phyloP scores from a whole-genome alignment of 23 red algal genomes.

The Gracilaria domingensis region DNA sequence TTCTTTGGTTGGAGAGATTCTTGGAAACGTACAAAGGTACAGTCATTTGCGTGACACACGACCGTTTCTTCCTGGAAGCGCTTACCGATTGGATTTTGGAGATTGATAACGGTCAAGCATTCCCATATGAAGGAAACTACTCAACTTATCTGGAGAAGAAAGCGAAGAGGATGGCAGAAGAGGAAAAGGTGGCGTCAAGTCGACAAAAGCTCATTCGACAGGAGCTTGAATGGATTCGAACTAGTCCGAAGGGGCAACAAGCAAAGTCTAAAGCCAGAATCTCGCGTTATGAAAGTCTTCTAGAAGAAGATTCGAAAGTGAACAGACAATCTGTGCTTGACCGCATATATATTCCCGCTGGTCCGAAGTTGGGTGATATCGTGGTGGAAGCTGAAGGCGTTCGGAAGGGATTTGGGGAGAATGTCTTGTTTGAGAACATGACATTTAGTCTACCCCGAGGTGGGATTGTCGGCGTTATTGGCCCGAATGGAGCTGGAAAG shows the following conservation, averaged over 20 bases:
- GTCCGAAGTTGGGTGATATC: slow-evolving; percentile 82
- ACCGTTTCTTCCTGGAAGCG: slow-evolving; percentile 89
- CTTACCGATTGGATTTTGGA: slow-evolving; percentile 92
- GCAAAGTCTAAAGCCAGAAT: slow-evolving; percentile 86
- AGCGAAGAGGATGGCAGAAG: slow-evolving; percentile 70
- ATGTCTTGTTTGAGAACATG: slow-evolving; percentile 81
- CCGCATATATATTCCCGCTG: slow-evolving; percentile 84
- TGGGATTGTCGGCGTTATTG: slow-evolving; percentile 89
- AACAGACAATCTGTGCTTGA: slow-evolving; percentile 44
- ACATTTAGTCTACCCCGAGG: slow-evolving; percentile 85
- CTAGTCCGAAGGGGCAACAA: slow-evolving; percentile 75
- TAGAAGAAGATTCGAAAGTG: slow-evolving; percentile 51
- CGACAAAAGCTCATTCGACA: slow-evolving; percentile 68
- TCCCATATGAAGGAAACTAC: slow-evolving; percentile 90
- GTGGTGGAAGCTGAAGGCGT: slow-evolving; percentile 88
- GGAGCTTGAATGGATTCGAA: slow-evolving; percentile 94
- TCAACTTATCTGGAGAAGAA: slow-evolving; percentile 91
- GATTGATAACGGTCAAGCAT: slow-evolving; percentile 82
- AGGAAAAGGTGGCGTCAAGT: slow-evolving; percentile 77
- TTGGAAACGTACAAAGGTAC: slow-evolving; percentile 87
- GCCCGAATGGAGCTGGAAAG: slow-evolving; percentile 88
- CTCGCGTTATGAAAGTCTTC: slow-evolving; percentile 78
- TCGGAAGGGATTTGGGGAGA: slow-evolving; percentile 79
- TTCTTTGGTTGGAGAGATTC: slow-evolving; percentile 94
- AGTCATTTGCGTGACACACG: slow-evolving; percentile 64